Evolutionary conservation across 371 early-diverging fungal genomes (phyloP).

Genomic region (Zychaea mexicana): DNA sequence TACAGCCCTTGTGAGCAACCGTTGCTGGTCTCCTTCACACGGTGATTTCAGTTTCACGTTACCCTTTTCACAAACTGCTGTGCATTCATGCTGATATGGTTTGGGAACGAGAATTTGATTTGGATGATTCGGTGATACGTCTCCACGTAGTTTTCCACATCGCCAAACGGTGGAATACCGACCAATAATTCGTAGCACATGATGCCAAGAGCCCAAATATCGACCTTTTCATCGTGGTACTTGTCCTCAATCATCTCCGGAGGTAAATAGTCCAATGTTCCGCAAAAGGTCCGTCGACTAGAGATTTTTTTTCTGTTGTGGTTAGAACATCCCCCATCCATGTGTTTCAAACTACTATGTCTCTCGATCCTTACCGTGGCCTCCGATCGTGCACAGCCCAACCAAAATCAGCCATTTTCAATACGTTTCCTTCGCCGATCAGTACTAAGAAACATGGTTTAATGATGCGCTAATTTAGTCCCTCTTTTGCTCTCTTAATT

Average conservation of each 20-base stretch:
- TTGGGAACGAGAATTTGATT: constrained; percentile 83
- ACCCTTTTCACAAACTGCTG: constrained; percentile 83
- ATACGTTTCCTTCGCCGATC: constrained; percentile 78
- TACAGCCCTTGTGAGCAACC: not conserved
- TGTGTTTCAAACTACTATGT: too few relatives aligned
- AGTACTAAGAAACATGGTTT: constrained; percentile 33
- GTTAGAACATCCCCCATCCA: not conserved
- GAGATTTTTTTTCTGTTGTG: not conserved
- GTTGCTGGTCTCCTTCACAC: not conserved
- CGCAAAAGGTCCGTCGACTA: constrained; percentile 90
- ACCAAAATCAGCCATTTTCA: constrained; percentile 99
- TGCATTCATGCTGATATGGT: constrained; percentile 75
- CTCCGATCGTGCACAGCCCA: constrained; percentile 97
- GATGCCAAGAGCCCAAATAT: constrained; percentile 97
- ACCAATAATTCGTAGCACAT: constrained; percentile 94
- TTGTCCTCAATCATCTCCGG: constrained; percentile 92
- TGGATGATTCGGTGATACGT: constrained; percentile 83
- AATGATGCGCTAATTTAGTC: too few relatives aligned
- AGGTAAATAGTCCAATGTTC: constrained; percentile 96
- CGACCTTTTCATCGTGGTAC: constrained; percentile 82
- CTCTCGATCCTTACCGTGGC: constrained; percentile 49
- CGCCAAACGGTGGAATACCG: constrained; percentile 96
- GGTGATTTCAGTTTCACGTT: not conserved
- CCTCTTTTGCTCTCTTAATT: not conserved
- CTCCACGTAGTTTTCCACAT: constrained; percentile 55